Conservation (phyloP, 208 protist genomes). For the Wallacemonas sp. region DNA sequence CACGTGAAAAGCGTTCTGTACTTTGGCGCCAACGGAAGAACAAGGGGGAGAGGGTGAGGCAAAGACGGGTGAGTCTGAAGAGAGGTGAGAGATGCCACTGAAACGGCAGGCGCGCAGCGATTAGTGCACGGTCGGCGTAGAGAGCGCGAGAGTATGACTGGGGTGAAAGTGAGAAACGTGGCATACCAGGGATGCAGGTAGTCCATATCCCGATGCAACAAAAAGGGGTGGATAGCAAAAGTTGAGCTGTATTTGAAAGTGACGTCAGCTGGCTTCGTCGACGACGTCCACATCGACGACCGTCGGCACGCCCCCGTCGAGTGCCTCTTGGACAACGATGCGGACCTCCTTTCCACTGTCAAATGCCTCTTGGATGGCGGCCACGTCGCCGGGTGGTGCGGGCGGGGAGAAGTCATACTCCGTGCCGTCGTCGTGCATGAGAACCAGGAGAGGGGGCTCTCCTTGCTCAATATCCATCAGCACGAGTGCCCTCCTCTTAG, state of each 20-base stretch:
- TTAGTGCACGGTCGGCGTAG: no score
- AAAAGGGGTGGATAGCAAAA: not conserved
- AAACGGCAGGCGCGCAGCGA: no score
- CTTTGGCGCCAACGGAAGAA: no score
- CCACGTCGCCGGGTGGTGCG: not conserved
- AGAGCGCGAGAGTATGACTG: no score
- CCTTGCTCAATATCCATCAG: constrained; percentile 33
- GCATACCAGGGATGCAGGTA: no score
- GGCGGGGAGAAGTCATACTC: not conserved
- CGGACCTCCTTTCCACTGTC: constrained; percentile 1
- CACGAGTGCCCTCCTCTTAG: constrained; percentile 8
- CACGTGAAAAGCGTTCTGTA: no score
- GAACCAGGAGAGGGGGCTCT: not conserved
- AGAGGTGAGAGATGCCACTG: no score
- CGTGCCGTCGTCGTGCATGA: constrained; percentile 12
- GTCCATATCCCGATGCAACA: no score
- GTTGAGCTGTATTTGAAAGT: not conserved
- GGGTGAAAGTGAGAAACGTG: no score
- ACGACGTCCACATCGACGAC: constrained; percentile 7
- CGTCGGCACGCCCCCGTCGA: not conserved
- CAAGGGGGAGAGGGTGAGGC: no score
- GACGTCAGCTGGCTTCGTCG: not conserved
- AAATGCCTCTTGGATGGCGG: not conserved
- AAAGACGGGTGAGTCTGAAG: no score
- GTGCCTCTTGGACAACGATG: not conserved